Evolutionary conservation across 257 asterid species (phyloP).

Genomic region (Solanum tarapatanum): DNA sequence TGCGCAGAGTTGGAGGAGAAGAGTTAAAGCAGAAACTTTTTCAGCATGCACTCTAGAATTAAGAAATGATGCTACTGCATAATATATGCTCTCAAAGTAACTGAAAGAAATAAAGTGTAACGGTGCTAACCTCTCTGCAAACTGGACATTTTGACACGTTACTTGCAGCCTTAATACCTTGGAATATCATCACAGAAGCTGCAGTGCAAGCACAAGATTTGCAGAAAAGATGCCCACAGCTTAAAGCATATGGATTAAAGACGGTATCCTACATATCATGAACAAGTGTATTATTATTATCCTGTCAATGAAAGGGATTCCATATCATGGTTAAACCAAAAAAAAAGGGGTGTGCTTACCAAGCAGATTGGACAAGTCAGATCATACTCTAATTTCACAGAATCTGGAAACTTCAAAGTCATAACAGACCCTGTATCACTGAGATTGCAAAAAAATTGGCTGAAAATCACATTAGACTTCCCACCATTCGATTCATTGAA

Average conservation of each 20-base stretch:
- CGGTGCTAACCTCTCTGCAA: constrained; percentile 59
- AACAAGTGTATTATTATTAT: neutral
- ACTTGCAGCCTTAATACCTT: constrained; percentile 57
- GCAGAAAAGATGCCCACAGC: constrained; percentile 84
- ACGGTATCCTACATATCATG: constrained; percentile 42
- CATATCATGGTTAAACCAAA: neutral
- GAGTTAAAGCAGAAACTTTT: neutral
- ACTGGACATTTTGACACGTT: constrained; percentile 57
- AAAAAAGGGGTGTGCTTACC: constrained; percentile 27
- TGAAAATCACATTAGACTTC: constrained; percentile 13
- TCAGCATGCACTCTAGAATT: neutral
- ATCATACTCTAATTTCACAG: constrained; percentile 44
- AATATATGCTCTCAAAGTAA: neutral
- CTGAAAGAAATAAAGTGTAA: neutral
- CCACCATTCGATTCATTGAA: constrained; percentile 26
- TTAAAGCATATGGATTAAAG: constrained; percentile 63
- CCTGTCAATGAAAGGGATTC: neutral
- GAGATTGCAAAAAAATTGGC: constrained; percentile 45
- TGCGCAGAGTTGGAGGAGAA: neutral
- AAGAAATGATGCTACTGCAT: neutral
- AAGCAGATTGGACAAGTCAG: constrained; percentile 81
- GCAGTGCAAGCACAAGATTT: constrained; percentile 73
- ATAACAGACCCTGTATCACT: constrained; percentile 32
- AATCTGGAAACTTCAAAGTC: constrained; percentile 53
- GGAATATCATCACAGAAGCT: constrained; percentile 65